These are phyloP conservation scores for Coprinopsis marcescibilis DNA, from an alignment of 768 basidiomycete genomes.

Conservation along the genomic window DNA sequence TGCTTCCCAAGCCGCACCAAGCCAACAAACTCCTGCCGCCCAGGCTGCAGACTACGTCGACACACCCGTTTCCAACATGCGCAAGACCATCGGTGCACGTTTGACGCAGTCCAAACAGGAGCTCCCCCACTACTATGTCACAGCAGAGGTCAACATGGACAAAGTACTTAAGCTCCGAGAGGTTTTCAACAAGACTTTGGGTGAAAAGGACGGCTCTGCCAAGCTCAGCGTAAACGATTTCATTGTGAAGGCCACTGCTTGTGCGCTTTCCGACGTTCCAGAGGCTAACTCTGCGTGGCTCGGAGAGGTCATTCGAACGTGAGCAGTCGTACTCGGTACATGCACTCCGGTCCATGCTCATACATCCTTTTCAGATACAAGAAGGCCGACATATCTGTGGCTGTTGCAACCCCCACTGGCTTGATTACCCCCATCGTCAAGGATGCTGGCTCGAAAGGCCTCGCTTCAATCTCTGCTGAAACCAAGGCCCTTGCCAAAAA, in stretches of 20 bases:
- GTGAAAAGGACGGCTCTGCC: constrained; percentile 81
- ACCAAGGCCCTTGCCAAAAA: constrained; percentile 90
- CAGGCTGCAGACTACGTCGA: constrained; percentile 73
- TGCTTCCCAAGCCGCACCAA: constrained; percentile 35
- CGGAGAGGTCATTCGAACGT: constrained; percentile 94
- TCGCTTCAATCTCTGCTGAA: constrained; percentile 88
- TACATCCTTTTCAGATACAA: constrained; percentile 58
- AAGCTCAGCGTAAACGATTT: constrained; percentile 99
- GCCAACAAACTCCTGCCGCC: constrained; percentile 43
- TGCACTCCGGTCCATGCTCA: background rate
- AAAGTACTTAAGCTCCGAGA: constrained; percentile 89
- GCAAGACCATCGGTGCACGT: constrained; percentile 85
- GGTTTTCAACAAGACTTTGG: constrained; percentile 88
- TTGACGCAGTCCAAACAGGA: constrained; percentile 92
- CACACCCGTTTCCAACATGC: constrained; percentile 89
- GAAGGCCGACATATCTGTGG: constrained; percentile 95
- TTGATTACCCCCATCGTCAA: constrained; percentile 97
- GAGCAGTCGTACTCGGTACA: constrained; percentile 26
- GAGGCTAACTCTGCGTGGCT: constrained; percentile 98
- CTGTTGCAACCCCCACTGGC: constrained; percentile 93
- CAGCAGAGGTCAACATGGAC: constrained; percentile 94
- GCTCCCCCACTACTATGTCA: constrained; percentile 96
- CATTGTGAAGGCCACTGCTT: constrained; percentile 89
- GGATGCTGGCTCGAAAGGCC: constrained; percentile 88
- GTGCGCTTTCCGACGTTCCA: constrained; percentile 90